Base-by-base conservation (phyloP, 2,329 filamentous ascomycete species). In the Stenocarpella maydis region DNA sequence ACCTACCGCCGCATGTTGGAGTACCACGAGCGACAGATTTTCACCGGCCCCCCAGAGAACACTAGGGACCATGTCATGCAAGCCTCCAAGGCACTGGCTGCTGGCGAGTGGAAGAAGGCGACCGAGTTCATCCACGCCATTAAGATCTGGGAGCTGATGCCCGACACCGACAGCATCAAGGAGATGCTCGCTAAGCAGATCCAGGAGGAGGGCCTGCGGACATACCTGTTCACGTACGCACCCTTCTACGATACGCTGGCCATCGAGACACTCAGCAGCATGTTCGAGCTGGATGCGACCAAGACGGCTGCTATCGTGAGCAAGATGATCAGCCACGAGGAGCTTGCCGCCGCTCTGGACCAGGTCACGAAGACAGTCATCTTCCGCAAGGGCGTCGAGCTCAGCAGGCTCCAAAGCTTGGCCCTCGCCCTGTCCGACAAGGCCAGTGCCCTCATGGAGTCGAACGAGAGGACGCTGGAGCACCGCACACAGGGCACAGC, bases 301-400 rank as follows among this genome's bases (percentile, higher is more conserved):
- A 98, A 98, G 88, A 95, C 98, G 64, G 87, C 92, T n/a, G 94
- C 96, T 43, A 91, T 99, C 68, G 90, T 99, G 77, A 97, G 94
- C 87, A 97, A 97, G 86, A 99, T 99, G 96, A 98, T 99, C 81
- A 97, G 94, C 77, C 96, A 99, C 85, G 96, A 99, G 83, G 96
- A 99, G 82, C 91, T 99, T 61, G 93, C 93, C 12, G 96, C 96
- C 52, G 97, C 96, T 45, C 90, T 99, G 34, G 97, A 99, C 85
- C 96, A 99, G 84, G 95, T 99, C 83, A 98, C 97, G 77, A 91
- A 92, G 75, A 97, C 94, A 64, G 94, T 99, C 82, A 96, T 98
- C 84, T 99, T 99, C 93, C 92, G 96, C 82, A 98, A 99, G 90
- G 97, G 96, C 70, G 96, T 99, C 72, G 97, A 99, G 87, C 90